Base-by-base conservation (phyloP, 73 alveolate species). In the Breviolum minutum region DNA sequence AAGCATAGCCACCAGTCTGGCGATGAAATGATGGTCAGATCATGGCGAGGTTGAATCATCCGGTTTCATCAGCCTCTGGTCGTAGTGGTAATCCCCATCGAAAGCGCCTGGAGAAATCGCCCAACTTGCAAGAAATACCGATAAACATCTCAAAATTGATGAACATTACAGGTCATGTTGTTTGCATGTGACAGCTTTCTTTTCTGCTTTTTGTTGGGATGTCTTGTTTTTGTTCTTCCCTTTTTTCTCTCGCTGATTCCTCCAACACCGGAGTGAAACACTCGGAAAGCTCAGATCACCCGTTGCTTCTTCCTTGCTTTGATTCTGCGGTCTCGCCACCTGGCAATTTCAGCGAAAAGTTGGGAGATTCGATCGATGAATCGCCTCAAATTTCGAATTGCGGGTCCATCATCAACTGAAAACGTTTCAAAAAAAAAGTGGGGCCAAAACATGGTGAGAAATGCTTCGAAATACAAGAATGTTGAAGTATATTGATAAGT, bases 1-100 rank as follows among this genome's bases (percentile, higher is more conserved):
- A 40, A 16, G 97, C 97, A 14, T 90, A 90, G 97, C 97, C 97
- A 29, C 97, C 97, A 62, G 77, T 88, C 97, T 90, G 85, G 26
- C 26, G 91, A 29, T 26, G 88, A 12, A 63, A 13, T 80, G 64
- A 63, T 27, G n/a, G n/a, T n/a, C 13, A 80, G 20, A 27, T 12
- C 66, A 14, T 80, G 11, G 29, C 7, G n/a, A 63, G 63, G 26
- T 68, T 26, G 2, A 27, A 24, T 1, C 19, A 30, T 40, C 74
- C 6, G n/a, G n/a, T n/a, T 6, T 8, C 13, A 61, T 54, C 22
- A 11, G 85, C 95, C 95, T 88, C 86, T 1, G 95, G 86, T 29
- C 95, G 95, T 9, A 74, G 64, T 5, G 86, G 80, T n/a, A 66
- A 73, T 88, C 95, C 95, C 95, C 95, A 88, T 40, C 95, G 95